These are phyloP conservation scores for Phytopythium mirpurense DNA, from an alignment of 352 stramenopile species.

Conservation along the genomic window DNA sequence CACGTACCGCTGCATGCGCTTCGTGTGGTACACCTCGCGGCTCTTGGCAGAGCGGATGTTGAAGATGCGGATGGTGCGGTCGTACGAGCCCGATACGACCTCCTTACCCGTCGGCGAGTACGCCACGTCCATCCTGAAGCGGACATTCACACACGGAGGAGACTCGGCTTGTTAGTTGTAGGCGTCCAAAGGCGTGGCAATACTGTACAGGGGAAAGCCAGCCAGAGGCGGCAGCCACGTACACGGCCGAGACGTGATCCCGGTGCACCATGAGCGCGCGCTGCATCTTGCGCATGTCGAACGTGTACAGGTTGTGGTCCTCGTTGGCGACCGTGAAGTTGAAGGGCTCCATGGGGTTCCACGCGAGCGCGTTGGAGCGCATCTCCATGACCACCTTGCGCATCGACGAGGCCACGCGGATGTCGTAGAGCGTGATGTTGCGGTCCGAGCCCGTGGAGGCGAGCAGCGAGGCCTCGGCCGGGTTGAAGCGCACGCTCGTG, in stretches of 20 bases:
- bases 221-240: slow-evolving; percentile 23
- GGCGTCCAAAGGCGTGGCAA: neutral
- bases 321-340: slow-evolving; percentile 99
- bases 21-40: slow-evolving; percentile 96
- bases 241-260: slow-evolving; percentile 97
- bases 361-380: slow-evolving; percentile 97
- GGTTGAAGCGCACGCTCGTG: slow-evolving; percentile 94
- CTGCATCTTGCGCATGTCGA: slow-evolving; percentile 98
- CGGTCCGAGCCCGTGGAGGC: slow-evolving; percentile 94
- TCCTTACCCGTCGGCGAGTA: slow-evolving; percentile 98
- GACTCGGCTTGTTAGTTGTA: neutral
- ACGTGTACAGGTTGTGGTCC: slow-evolving; percentile 99
- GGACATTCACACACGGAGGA: slow-evolving; percentile 5
- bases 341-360: slow-evolving; percentile 99
- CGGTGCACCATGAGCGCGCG: slow-evolving; percentile 95
- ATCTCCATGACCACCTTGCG: slow-evolving; percentile 97
- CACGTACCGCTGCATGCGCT: slow-evolving; percentile 96
- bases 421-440: slow-evolving; percentile 93
- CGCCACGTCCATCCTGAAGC: slow-evolving; percentile 90
- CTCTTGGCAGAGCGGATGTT: slow-evolving; percentile 78
- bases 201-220: too few species aligned
- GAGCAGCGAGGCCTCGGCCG: slow-evolving; percentile 93
- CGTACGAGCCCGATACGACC: slow-evolving; percentile 98
- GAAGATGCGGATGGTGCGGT: slow-evolving; percentile 98
- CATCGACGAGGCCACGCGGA: slow-evolving; percentile 88